phyloP scores from a whole-genome alignment of 768 basidiomycete species.

The Tremella yokohamensis region DNA sequence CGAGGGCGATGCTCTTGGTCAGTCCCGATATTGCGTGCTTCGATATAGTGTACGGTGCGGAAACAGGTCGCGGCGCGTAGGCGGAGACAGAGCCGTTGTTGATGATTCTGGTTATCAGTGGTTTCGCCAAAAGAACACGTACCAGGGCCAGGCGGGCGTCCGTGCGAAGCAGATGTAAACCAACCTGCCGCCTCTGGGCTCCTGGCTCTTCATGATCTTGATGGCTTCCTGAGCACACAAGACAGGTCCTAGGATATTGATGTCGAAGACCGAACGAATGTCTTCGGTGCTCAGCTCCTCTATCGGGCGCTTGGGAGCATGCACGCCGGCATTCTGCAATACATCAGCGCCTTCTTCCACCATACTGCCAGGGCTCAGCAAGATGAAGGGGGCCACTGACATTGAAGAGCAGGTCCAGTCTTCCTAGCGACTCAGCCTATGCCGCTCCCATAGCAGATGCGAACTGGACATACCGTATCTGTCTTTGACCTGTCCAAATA shows the following conservation, averaged over 20 bases:
- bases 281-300: slow-evolving; percentile 57
- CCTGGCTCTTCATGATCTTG: slow-evolving; percentile 65
- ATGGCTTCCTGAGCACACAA: slow-evolving; percentile 73
- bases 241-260: slow-evolving; percentile 69
- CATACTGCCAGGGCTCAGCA: too few relatives aligned
- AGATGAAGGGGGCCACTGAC: slow-evolving; percentile 52
- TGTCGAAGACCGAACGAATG: slow-evolving; percentile 56
- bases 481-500: background rate
- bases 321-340: slow-evolving; percentile 68
- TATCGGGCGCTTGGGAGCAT: slow-evolving; percentile 56
- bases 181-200: slow-evolving; percentile 61
- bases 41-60: slow-evolving; percentile 62
- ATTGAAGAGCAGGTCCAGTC: slow-evolving; percentile 69
- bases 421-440: slow-evolving; percentile 24
- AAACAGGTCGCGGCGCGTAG: slow-evolving; percentile 34
- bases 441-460: background rate
- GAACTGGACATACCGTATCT: background rate
- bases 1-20: slow-evolving; percentile 69
- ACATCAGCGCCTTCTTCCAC: too few relatives aligned
- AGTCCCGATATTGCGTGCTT: slow-evolving; percentile 74
- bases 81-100: slow-evolving; percentile 62
- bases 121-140: background rate
- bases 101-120: slow-evolving; percentile 58
- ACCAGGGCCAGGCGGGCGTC: too few relatives aligned
- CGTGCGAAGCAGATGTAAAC: too few relatives aligned